phyloP scores from a whole-genome alignment of 257 asterid genomes.

The Jaltomata sinuosa region DNA sequence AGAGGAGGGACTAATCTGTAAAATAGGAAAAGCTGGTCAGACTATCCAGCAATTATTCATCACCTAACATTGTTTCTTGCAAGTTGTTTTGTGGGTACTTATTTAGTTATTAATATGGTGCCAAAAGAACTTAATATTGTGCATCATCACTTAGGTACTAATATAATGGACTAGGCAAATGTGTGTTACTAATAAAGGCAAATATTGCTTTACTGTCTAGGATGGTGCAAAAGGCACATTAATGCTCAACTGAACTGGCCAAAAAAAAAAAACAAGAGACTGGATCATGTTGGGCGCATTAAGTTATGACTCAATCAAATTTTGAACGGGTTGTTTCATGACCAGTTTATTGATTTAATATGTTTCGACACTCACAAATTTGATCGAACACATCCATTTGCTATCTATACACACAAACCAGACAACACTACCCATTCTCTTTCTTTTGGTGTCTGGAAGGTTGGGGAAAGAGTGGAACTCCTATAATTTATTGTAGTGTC shows the following conservation, averaged over 20 bases:
- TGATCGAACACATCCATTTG: background rate
- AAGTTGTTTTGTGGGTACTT: background rate
- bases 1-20: background rate
- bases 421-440: background rate
- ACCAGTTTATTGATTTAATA: background rate
- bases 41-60: background rate
- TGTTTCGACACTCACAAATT: background rate
- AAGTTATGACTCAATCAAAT: too few relatives aligned
- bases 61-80: background rate
- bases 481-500: background rate
- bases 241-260: too few relatives aligned
- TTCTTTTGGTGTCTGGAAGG: background rate
- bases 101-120: background rate
- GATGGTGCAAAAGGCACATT: background rate
- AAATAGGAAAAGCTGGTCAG: background rate
- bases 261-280: too few relatives aligned
- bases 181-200: background rate
- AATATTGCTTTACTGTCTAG: background rate
- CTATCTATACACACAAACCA: background rate
- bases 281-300: too few relatives aligned
- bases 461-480: background rate
- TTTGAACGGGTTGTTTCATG: background rate
- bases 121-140: background rate
- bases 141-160: background rate
- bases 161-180: background rate